Evolutionary conservation across 2,329 filamentous ascomycete species (phyloP).

Genomic region (Mollisiaceae sp.): DNA sequence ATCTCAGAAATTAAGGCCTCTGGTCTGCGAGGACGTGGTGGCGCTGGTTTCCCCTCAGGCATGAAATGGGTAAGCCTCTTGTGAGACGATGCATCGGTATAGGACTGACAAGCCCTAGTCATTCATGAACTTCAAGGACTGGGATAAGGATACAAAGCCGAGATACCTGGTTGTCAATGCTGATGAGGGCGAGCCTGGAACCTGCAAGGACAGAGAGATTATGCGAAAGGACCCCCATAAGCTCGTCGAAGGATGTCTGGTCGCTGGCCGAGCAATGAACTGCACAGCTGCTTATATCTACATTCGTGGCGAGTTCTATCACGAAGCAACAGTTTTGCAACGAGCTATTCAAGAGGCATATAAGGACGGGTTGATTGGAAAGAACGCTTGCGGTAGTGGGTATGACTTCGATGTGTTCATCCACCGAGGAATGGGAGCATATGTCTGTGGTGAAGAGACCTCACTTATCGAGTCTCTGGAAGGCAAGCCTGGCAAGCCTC

Average conservation of each 20-base stretch:
- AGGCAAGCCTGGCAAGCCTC: constrained; percentile 97
- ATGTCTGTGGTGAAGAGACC: constrained; percentile 98
- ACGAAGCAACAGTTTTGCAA: constrained; percentile 93
- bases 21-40: constrained; percentile 91
- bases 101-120: constrained; percentile 61
- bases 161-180: constrained; percentile 98
- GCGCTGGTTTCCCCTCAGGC: constrained; percentile 96
- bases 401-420: constrained; percentile 98
- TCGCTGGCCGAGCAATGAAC: constrained; percentile 98
- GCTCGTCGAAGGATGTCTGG: constrained; percentile 94
- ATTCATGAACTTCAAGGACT: constrained; percentile 99
- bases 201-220: constrained; percentile 99
- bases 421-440: constrained; percentile 95
- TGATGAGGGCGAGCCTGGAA: constrained; percentile 97
- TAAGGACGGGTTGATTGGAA: constrained; percentile 90
- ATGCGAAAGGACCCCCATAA: constrained; percentile 99
- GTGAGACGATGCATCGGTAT: constrained; percentile 1
- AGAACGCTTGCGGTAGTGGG: constrained; percentile 95
- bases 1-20: constrained; percentile 98
- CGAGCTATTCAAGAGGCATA: constrained; percentile 98
- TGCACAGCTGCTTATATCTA: constrained; percentile 99
- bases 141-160: constrained; percentile 97
- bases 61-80: constrained; percentile 88
- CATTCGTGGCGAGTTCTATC: constrained; percentile 97
- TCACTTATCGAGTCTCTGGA: constrained; percentile 97